Evolutionary conservation across 257 asterid genomes (phyloP), one percentile per base, ranked within the genome.

Genomic region (Solanum gandarillasii): DNA sequence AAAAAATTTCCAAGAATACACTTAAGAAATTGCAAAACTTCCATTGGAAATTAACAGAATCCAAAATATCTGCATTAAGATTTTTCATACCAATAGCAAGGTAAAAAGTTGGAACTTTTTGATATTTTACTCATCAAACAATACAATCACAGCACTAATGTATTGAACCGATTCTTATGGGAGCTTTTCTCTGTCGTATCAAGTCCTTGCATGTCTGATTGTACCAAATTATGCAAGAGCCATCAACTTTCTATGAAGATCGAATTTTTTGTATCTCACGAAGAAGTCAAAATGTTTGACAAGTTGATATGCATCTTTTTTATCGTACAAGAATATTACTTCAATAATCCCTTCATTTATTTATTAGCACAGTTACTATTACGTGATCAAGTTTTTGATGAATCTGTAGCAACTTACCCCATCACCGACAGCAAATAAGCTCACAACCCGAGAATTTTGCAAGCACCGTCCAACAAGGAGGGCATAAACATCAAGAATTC

Each of bases 401-500:
- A 39, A 39, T n/a, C 34, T 48, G 18, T 52, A 55, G 86, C 38
- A 87, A 90, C 98, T 93, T 93, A 97, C 99, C 95, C 99, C 99
- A 91, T 97, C 99, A 90, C 99, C 99, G 78, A 97, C 87, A 85
- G 99, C 95, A 92, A 97, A 96, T 91, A 95, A 91, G 83, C 96
- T 89, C 89, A 97, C 96, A 75, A 90, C 89, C 84, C 89, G 90
- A 89, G 94, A 92, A 91, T 94, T 97, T 87, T 97, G 98, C 93
- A 97, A 87, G 89, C 95, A 91, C 58, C 98, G 95, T 85, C 98
- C 98, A 81, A 97, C 98, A 87, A 97, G 97, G 87, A 97, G 94
- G 4, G 98, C 99, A 91, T 97, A 95, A 84, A 91, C 93, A 88
- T 97, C 99, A 72, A 92, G 89, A 88, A 96, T 91, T 72, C 93